Percentiles rank a stretch among this genome's conserved stretches.
These are phyloP conservation scores for Cynara cardunculus DNA, from an alignment of 129 eudicot genomes.

Conservation along the genomic window DNA sequence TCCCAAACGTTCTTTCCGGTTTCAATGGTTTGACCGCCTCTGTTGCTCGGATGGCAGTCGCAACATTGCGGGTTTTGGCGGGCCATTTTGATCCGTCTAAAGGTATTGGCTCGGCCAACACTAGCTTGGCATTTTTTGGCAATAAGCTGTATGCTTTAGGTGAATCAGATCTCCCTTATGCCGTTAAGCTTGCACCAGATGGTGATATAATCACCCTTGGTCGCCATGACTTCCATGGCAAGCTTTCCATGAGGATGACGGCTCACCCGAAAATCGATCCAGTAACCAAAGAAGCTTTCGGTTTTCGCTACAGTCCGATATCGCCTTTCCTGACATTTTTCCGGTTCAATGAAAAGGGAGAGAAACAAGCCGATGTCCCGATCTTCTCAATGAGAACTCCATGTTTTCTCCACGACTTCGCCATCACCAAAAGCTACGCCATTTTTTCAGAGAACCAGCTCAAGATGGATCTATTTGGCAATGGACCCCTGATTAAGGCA, in stretches of 20 bases:
- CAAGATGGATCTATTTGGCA: not conserved
- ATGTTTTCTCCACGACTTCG: conserved; percentile 11
- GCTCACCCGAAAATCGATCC: not conserved
- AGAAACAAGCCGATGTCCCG: conserved; percentile 6
- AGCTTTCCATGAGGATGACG: not conserved
- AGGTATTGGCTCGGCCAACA: conserved; percentile 12
- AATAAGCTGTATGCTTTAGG: not conserved
- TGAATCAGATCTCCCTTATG: not conserved
- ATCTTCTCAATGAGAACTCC: conserved; percentile 21
- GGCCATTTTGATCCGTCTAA: conserved; percentile 6
- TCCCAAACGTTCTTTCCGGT: conserved; percentile 45
- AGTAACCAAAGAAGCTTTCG: not conserved
- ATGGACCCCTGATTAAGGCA: not conserved
- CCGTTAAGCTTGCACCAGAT: not conserved
- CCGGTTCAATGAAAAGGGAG: not conserved
- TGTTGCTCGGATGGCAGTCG: not conserved
- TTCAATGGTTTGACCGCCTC: conserved; percentile 6
- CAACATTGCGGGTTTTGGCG: not conserved
- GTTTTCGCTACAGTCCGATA: conserved; percentile 8
- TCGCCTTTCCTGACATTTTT: conserved; percentile 1
- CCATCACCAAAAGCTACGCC: not conserved
- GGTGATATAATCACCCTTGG: not conserved
- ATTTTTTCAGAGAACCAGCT: not conserved
- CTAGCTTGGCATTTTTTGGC: conserved; percentile 5
- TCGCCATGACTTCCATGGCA: not conserved